Percentiles rank a stretch among this genome's conserved stretches.
phyloP scores from a whole-genome alignment of 2,329 filamentous ascomycete species.

The Scytalidium lignicola region DNA sequence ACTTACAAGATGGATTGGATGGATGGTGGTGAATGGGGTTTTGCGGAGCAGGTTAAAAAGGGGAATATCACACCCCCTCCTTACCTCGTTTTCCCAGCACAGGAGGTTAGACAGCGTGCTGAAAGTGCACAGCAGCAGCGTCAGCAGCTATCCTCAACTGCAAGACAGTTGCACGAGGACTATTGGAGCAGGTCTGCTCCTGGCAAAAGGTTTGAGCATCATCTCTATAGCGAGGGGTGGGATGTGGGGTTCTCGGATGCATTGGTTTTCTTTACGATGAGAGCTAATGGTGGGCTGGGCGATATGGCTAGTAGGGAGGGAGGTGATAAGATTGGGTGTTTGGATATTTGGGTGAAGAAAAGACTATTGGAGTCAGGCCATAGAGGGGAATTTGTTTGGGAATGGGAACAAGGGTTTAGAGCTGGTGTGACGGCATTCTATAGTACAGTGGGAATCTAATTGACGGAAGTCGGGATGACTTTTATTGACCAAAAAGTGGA shows the following conservation, averaged over 20 bases:
- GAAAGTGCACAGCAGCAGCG: constrained; percentile 34
- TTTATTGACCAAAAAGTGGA: not conserved
- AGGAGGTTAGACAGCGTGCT: constrained; percentile 32
- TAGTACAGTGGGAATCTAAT: constrained; percentile 16
- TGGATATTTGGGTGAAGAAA: constrained; percentile 54
- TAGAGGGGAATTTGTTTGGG: constrained; percentile 34
- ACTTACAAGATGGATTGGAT: constrained; percentile 58
- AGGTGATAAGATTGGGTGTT: constrained; percentile 49
- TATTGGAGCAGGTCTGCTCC: constrained; percentile 45
- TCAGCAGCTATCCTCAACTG: constrained; percentile 30
- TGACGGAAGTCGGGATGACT: not conserved
- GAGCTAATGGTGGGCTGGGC: constrained; percentile 27
- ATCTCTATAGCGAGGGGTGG: constrained; percentile 51
- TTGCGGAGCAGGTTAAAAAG: constrained; percentile 44
- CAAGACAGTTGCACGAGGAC: constrained; percentile 37
- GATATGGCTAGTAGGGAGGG: constrained; percentile 20
- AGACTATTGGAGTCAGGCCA: constrained; percentile 46
- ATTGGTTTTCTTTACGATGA: constrained; percentile 42
- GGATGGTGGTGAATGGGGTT: constrained; percentile 57
- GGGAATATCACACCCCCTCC: constrained; percentile 36
- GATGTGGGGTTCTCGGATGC: constrained; percentile 52
- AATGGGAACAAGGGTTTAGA: constrained; percentile 36
- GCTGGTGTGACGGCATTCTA: constrained; percentile 30
- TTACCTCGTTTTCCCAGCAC: constrained; percentile 30
- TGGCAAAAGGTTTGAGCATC: constrained; percentile 44